phyloP scores from a whole-genome alignment of 176 grass and related monocot species.

The Chloris gayana region DNA sequence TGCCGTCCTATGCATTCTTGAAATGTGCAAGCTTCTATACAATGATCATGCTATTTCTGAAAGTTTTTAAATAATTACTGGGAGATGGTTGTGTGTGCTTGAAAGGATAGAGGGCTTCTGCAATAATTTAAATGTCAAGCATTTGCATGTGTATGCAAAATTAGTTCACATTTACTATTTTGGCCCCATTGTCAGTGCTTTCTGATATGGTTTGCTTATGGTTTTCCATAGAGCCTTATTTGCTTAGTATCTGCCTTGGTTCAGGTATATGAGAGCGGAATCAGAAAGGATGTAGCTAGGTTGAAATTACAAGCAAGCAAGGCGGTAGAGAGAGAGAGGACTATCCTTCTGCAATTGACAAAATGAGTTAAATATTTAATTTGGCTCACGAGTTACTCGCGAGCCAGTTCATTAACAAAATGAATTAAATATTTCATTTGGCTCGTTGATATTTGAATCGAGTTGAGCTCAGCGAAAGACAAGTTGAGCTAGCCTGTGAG shows the following conservation, averaged over 20 bases:
- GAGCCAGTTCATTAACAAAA: too few relatives aligned
- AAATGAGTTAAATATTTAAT: too few relatives aligned
- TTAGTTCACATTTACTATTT: background rate
- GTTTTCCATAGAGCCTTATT: background rate
- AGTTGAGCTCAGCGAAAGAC: too few relatives aligned
- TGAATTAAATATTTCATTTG: too few relatives aligned
- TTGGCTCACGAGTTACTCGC: too few relatives aligned
- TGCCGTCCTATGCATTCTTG: background rate
- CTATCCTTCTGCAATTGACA: conserved; percentile 5
- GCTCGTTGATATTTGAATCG: too few relatives aligned
- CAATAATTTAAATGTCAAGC: background rate
- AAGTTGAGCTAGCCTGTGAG: too few relatives aligned
- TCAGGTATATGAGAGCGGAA: conserved; percentile 6
- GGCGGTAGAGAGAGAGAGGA: background rate
- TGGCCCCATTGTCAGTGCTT: background rate
- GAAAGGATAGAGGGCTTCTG: background rate
- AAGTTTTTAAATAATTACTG: background rate
- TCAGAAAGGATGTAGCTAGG: background rate
- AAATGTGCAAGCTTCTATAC: background rate
- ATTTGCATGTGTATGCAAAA: background rate
- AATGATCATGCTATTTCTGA: background rate
- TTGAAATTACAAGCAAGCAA: conserved; percentile 23
- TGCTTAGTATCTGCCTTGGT: background rate
- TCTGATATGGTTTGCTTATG: too few relatives aligned
- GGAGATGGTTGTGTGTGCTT: background rate